A percentile compares a stretch with the other conserved stretches of the same genome.
phyloP scores from a whole-genome alignment of 2,329 filamentous ascomycete species.

The Trichoderma semiorbis region DNA sequence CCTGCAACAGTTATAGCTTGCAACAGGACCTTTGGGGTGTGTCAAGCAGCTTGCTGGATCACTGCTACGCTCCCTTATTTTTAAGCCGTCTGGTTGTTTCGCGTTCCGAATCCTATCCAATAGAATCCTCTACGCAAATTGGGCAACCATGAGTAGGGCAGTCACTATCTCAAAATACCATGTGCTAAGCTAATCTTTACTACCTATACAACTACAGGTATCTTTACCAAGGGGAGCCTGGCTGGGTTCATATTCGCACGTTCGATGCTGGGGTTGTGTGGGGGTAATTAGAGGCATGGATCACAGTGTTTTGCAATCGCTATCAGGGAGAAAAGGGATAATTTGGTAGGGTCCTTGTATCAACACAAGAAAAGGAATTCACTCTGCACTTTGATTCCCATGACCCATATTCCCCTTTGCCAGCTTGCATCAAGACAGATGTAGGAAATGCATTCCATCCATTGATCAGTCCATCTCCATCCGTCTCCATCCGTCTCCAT shows the following conservation, averaged over 20 bases:
- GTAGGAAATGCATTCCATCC: not conserved
- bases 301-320: not conserved
- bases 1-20: slow-evolving; percentile 39
- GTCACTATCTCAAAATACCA: not conserved
- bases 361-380: not conserved
- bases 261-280: not conserved
- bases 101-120: too few species aligned
- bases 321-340: not conserved
- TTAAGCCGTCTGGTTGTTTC: not conserved
- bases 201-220: not conserved
- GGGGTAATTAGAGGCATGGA: not conserved
- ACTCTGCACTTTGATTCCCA: not conserved
- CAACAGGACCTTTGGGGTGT: slow-evolving; percentile 39
- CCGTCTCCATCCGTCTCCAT: not conserved
- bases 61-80: not conserved
- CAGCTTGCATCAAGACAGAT: not conserved
- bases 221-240: not conserved
- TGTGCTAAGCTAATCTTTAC: not conserved
- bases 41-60: not conserved
- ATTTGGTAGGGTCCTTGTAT: not conserved
- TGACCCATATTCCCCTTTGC: not conserved
- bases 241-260: not conserved
- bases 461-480: not conserved
- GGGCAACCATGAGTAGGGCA: not conserved
- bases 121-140: not conserved